phyloP scores from a whole-genome alignment of 23 red algal species.

The Rhodosorus marinus region DNA sequence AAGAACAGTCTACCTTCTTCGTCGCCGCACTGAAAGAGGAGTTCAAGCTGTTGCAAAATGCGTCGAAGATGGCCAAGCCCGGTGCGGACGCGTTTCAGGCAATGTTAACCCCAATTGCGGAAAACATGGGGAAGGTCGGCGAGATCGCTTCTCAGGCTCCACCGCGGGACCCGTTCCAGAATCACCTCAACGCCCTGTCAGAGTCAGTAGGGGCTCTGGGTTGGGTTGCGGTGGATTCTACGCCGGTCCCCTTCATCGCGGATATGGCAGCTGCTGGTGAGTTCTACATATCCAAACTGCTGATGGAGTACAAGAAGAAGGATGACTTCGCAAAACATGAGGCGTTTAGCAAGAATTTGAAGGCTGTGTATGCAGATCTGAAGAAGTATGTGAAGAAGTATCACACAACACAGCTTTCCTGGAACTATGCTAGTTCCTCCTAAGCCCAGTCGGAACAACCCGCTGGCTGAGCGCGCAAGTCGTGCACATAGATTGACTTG shows the following conservation, averaged over 20 bases:
- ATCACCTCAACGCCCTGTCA: slow-evolving; percentile 45
- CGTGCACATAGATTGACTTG: too few relatives aligned
- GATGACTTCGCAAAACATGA: slow-evolving; percentile 23
- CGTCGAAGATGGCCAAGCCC: slow-evolving; percentile 32
- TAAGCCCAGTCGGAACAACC: too few relatives aligned
- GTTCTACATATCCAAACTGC: slow-evolving; percentile 45
- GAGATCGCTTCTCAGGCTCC: slow-evolving; percentile 2
- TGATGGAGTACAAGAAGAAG: slow-evolving; percentile 37
- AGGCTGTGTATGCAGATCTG: slow-evolving; percentile 16
- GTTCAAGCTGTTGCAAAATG: slow-evolving; percentile 18
- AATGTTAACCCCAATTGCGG: slow-evolving; percentile 20
- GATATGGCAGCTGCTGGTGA: slow-evolving; percentile 40
- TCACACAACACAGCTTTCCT: slow-evolving; percentile 38
- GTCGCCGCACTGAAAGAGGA: slow-evolving; percentile 33
- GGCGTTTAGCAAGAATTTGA: slow-evolving; percentile 21
- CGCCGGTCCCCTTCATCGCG: slow-evolving; percentile 26
- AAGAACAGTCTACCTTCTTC: slow-evolving; percentile 11
- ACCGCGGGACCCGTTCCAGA: slow-evolving; percentile 14
- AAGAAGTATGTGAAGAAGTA: slow-evolving; percentile 58
- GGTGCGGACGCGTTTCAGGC: slow-evolving; percentile 9
- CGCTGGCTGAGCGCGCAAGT: too few relatives aligned
- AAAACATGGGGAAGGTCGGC: slow-evolving; percentile 25
- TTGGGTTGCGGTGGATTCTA: slow-evolving; percentile 61
- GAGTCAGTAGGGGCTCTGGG: slow-evolving; percentile 41
- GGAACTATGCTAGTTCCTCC: slow-evolving; percentile 17